Percentiles rank a stretch among this genome's conserved stretches.
Conservation (phyloP, 192 early-diverging fungal species). For the Entrophospora sp. region DNA sequence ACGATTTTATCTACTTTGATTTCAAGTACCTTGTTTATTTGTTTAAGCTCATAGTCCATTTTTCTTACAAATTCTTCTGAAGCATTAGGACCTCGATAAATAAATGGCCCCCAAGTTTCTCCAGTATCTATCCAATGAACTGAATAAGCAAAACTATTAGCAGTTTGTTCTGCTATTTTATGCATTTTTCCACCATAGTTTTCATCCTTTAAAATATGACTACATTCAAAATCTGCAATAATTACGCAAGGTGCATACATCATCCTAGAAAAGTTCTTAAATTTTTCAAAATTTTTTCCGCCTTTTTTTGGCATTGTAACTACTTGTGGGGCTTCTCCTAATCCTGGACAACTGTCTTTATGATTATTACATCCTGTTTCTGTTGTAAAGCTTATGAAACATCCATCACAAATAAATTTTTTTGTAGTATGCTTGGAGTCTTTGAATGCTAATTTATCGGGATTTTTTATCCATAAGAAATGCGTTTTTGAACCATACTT, state of each 20-base stretch:
- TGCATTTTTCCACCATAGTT: not conserved
- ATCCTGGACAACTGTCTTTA: not conserved
- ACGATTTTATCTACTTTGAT: not conserved
- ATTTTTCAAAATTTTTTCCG: not conserved
- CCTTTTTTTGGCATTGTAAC: not conserved
- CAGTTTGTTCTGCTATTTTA: not conserved
- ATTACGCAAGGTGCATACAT: conserved; percentile 4
- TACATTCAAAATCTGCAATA: not conserved
- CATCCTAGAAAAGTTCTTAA: not conserved
- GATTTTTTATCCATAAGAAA: not conserved
- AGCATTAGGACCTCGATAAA: not conserved
- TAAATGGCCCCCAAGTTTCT: not conserved
- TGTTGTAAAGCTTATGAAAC: not conserved
- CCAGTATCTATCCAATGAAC: too few relatives aligned
- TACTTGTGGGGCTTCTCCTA: not conserved
- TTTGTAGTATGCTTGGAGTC: not conserved
- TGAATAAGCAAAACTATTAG: not conserved
- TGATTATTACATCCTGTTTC: not conserved
- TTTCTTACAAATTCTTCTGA: not conserved
- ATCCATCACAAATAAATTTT: conserved; percentile 2
- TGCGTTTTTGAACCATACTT: not conserved
- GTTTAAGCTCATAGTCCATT: not conserved
- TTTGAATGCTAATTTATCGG: not conserved
- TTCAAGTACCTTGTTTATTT: not conserved
- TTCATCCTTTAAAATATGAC: not conserved